A percentile compares a stretch with the other conserved stretches of the same genome.
phyloP scores from a whole-genome alignment of 78 protist genomes.

The Dictyostelium capitatum region DNA sequence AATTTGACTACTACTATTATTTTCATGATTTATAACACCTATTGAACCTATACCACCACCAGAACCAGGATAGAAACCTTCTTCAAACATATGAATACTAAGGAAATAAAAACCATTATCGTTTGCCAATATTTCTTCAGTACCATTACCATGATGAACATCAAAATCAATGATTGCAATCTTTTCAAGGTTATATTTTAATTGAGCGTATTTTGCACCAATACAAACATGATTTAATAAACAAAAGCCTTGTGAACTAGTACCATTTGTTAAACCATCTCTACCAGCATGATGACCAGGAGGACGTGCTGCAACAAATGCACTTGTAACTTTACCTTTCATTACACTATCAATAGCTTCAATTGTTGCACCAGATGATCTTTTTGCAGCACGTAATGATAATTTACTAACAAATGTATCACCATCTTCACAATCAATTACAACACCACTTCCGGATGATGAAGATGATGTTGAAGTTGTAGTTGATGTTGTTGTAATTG shows the following conservation, averaged over 20 bases:
- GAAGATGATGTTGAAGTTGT: neutral
- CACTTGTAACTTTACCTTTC: slow-evolving; percentile 31
- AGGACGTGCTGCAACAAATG: slow-evolving; percentile 81
- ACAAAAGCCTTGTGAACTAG: slow-evolving; percentile 91
- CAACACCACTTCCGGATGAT: neutral
- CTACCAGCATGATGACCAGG: slow-evolving; percentile 85
- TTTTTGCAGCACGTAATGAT: slow-evolving; percentile 45
- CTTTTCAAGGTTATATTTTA: slow-evolving; percentile 33
- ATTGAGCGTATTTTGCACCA: slow-evolving; percentile 89
- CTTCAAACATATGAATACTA: slow-evolving; percentile 76
- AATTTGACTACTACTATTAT: neutral
- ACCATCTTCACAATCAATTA: slow-evolving; percentile 62
- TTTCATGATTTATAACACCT: slow-evolving; percentile 20
- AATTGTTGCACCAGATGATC: slow-evolving; percentile 65
- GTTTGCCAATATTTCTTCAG: slow-evolving; percentile 87
- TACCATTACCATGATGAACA: slow-evolving; percentile 95
- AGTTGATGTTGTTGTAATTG: neutral
- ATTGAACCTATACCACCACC: slow-evolving; percentile 34
- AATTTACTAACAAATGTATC: slow-evolving; percentile 62
- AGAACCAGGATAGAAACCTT: slow-evolving; percentile 66
- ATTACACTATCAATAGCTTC: slow-evolving; percentile 62
- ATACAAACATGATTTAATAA: slow-evolving; percentile 91
- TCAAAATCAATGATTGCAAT: slow-evolving; percentile 92
- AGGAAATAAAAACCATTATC: slow-evolving; percentile 63
- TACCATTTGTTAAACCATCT: slow-evolving; percentile 74